phyloP scores from a whole-genome alignment of 2,329 filamentous ascomycete genomes.

The Allantophomopsis lycopodina region DNA sequence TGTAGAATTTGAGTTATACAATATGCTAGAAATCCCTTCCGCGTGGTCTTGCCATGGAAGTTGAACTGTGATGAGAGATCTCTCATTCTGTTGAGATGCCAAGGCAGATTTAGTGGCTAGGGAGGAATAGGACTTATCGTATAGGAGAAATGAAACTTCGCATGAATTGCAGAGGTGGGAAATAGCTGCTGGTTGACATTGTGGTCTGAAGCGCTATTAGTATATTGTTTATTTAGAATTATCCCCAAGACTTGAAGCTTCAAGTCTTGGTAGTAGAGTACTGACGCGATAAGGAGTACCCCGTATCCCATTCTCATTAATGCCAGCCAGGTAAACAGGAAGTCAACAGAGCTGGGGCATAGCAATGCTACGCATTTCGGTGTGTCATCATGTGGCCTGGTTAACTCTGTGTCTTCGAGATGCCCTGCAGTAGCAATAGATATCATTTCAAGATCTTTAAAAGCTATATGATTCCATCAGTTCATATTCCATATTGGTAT shows the following conservation, averaged over 20 bases:
- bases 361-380: conserved; percentile 32
- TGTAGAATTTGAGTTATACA: no score
- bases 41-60: no score
- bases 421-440: no score
- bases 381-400: neutral
- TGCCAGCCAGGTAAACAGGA: conserved; percentile 45
- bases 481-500: no score
- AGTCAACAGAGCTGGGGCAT: conserved; percentile 39
- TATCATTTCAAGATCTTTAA: no score
- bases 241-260: no score
- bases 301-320: conserved; percentile 39
- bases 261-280: neutral
- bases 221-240: neutral
- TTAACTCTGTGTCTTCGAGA: no score
- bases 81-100: no score
- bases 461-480: no score
- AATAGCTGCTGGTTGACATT: conserved; percentile 30
- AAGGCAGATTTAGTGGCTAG: no score
- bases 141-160: conserved; percentile 29
- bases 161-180: conserved; percentile 35
- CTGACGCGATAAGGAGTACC: conserved; percentile 41
- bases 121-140: conserved; percentile 15
- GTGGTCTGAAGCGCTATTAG: conserved; percentile 22
- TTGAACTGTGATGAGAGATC: no score
- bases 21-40: no score